Base-by-base conservation (phyloP, 2,329 filamentous ascomycete species). In the Daldinia sp. region DNA sequence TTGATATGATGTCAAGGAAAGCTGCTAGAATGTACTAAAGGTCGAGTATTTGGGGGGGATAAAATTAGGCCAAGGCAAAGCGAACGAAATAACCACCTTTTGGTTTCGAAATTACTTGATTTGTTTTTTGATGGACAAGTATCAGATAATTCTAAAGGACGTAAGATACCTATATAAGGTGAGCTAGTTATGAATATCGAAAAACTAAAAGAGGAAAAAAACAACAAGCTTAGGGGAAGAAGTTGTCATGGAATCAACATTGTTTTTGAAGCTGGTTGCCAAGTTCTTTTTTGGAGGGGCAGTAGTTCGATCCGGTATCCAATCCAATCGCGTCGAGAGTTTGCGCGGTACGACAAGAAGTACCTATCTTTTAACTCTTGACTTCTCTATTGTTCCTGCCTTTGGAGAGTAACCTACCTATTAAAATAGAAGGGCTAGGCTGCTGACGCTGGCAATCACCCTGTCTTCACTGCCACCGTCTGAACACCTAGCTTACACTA, bases 271-370 rank as follows among this genome's bases (percentile, higher is more conserved):
- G 63, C 55, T 58, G 49, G 48, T 58, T 41, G 45, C 56, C 61
- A 66, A 63, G 60, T 50, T 60, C n/a, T 50, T 19, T 25, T 39
- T 54, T 63, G 48, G 63, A 63, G 59, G 63, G 63, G 59, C 63
- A 59, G 27, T 11, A 50, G n/a, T 53, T 35, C 21, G 48, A 25
- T 23, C 54, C 51, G 59, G 52, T 61, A 50, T 47, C 58, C 32
- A 58, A 62, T 57, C 49, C 49, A 58, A 54, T 63, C 45, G 34
- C n/a, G 35, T 35, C 27, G 37, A n/a, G 27, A 29, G 43, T 30
- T 56, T 48, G 47, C 47, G 35, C 55, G 43, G 45, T 37, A 56
- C 30, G 48, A 51, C 19, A 25, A 51, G 15, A 48, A 43, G 21
- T n/a, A n/a, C n/a, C n/a, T n/a, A n/a, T n/a, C n/a, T n/a, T n/a